Base-by-base conservation (phyloP, 75 land plant genomes). In the Selaginella tamariscina region DNA sequence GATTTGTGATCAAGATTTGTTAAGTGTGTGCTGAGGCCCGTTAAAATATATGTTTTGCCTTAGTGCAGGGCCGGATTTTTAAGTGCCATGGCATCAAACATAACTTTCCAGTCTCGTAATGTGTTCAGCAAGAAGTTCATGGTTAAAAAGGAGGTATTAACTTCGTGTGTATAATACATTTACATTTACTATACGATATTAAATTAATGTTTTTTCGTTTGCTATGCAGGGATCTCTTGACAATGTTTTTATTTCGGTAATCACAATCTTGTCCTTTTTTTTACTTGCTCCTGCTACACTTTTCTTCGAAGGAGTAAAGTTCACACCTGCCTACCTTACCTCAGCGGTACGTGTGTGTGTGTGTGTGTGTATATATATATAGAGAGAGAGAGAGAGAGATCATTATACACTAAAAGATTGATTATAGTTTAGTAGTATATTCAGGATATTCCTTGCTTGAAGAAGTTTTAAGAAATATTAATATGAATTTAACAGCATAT, bases 1-100 rank as follows among this genome's bases (percentile, higher is more conserved):
- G n/a, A n/a, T n/a, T n/a, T n/a, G n/a, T n/a, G n/a, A n/a, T n/a
- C n/a, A n/a, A n/a, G n/a, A n/a, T n/a, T n/a, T n/a, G n/a, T n/a
- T n/a, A n/a, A n/a, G n/a, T n/a, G n/a, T n/a, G n/a, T n/a, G n/a
- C n/a, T n/a, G n/a, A n/a, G n/a, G n/a, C n/a, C n/a, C n/a, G n/a
- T n/a, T n/a, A n/a, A 9, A 60, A 2, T 31, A 28, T 65, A 29
- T 65, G 27, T 8, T 56, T 27, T 21, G 32, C 26, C 54, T 33
- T 1, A 5, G 1, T 64, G 63, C 78, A 91, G 97, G 98, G 83
- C 85, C 66, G 98, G 98, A 29, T 94, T 94, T 73, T 77, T 85
- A 84, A 89, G 91, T 76, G 98, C 98, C 49, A 94, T 89, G 98
- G 91, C 98, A 56, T 94, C 98, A 11, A 94, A 94, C 75, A 31